Percentiles rank a stretch among this genome's conserved stretches.
These are phyloP conservation scores for Zalaria obscura DNA, from an alignment of 2,329 filamentous ascomycete genomes.

Conservation along the genomic window DNA sequence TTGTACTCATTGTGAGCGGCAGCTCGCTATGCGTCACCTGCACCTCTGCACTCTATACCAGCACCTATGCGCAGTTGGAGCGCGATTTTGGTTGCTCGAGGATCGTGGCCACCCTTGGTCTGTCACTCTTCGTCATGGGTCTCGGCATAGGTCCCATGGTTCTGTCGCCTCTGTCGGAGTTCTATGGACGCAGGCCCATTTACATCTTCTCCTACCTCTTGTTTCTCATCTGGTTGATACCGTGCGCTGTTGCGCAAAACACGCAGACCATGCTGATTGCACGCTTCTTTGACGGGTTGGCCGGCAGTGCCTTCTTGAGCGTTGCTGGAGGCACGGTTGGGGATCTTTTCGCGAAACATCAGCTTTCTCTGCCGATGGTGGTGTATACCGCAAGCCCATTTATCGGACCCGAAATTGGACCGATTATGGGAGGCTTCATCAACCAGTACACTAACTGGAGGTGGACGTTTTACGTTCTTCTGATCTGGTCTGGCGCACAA, in stretches of 20 bases:
- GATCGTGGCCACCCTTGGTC: slow-evolving; percentile 62
- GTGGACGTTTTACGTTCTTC: slow-evolving; percentile 71
- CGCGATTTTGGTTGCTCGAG: slow-evolving; percentile 58
- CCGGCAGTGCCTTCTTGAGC: slow-evolving; percentile 46
- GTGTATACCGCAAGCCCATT: slow-evolving; percentile 44
- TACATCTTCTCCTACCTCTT: slow-evolving; percentile 61
- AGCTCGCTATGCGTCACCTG: slow-evolving; percentile 76
- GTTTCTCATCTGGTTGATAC: slow-evolving; percentile 66
- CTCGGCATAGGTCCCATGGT: slow-evolving; percentile 45
- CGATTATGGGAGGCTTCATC: slow-evolving; percentile 63
- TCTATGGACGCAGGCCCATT: slow-evolving; percentile 70
- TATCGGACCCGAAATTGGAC: slow-evolving; percentile 41
- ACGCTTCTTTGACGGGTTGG: slow-evolving; percentile 64
- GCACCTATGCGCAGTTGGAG: slow-evolving; percentile 65
- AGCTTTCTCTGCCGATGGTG: slow-evolving; percentile 72
- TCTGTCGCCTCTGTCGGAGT: slow-evolving; percentile 38
- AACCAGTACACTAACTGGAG: slow-evolving; percentile 61
- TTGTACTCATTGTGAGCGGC: slow-evolving; percentile 58
- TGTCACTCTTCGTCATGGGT: slow-evolving; percentile 73
- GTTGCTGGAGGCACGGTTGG: slow-evolving; percentile 79
- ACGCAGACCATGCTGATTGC: slow-evolving; percentile 66
- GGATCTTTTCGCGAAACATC: slow-evolving; percentile 55
- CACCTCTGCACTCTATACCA: slow-evolving; percentile 77
- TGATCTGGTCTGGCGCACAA: slow-evolving; percentile 65
- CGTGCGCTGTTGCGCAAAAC: slow-evolving; percentile 67